These are phyloP conservation scores for Sporothrix curviconia DNA, from an alignment of 2,329 filamentous ascomycete species.

Conservation along the genomic window DNA sequence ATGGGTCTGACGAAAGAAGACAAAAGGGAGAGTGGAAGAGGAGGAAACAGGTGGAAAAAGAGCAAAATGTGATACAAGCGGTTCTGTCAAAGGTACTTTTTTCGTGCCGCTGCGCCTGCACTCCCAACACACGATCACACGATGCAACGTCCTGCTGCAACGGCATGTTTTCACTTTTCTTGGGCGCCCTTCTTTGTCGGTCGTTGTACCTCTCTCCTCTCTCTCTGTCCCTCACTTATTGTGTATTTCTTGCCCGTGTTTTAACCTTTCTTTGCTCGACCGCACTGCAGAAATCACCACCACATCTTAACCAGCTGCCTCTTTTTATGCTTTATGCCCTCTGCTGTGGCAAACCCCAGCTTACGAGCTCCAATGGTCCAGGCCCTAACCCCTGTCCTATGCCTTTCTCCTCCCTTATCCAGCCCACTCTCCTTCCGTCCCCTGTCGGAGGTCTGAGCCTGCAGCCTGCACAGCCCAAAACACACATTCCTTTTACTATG, in stretches of 20 bases:
- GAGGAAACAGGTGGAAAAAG: background rate
- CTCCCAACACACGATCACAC: background rate
- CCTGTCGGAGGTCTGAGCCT: too few relatives aligned
- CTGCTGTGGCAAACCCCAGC: too few relatives aligned
- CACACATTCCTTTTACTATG: too few relatives aligned
- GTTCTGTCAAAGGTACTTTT: background rate
- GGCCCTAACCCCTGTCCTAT: too few relatives aligned
- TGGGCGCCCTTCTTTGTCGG: background rate
- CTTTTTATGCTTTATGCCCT: too few relatives aligned
- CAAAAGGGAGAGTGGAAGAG: background rate
- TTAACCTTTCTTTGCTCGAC: background rate
- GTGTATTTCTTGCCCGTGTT: background rate
- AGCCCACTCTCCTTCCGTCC: too few relatives aligned
- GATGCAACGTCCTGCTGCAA: constrained; percentile 11
- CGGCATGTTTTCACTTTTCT: background rate
- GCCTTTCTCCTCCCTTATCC: too few relatives aligned
- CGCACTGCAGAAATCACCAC: too few relatives aligned
- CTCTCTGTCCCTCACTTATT: background rate
- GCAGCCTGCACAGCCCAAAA: too few relatives aligned
- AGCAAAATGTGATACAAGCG: background rate
- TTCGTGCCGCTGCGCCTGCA: too few relatives aligned
- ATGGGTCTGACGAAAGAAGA: background rate
- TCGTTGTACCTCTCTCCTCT: background rate
- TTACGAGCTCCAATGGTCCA: too few relatives aligned
- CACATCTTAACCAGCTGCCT: too few relatives aligned